Evolutionary conservation across 805 yeast species (phyloP), one percentile per base, ranked within the genome.

Genomic region (Ogataea angusta): DNA sequence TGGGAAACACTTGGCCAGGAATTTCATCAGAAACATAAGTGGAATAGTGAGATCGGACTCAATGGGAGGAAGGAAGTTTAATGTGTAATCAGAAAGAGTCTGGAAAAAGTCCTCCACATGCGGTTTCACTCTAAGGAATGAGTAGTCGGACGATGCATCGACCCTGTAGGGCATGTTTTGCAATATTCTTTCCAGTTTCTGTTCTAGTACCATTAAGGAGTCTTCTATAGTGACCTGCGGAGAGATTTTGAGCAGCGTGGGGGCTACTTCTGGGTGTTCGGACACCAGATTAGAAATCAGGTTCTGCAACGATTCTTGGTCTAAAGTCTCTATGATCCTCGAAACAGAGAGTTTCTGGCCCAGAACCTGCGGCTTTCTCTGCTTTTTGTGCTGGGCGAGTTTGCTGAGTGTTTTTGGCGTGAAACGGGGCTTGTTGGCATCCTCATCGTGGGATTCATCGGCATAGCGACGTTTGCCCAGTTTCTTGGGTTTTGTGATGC

Each of bases 41-140:
- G 87, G 72, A 34, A 68, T 68, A 18, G 72, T 58, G 13, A 76
- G 63, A 52, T 76, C 76, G 17, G 67, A 46, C 53, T 82, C 87
- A 37, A 75, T 70, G 2, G 91, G 91, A 15, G 93, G 89, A 45
- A 87, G 65, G 51, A 81, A 82, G 51, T 75, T 77, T 43, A 82
- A 67, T 5, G 85, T 80, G 57, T 82, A 86, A 60, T 87, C 96
- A 13, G 85, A 76, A 39, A 88, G 66, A 16, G 86, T 78, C 46
- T 72, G 69, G 45, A 85, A 72, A 51, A 87, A 85, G 50, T 84
- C 93, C 43, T 75, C 75, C 46, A 85, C 72, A 43, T 68, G 63
- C 6, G 83, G 76, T 53, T 84, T 79, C 26, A 88, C 85, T 42
- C 95, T 70, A 42, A 84, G 63, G 58, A 78, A 87, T 4, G 90